phyloP scores from a whole-genome alignment of 2,329 filamentous ascomycete species.

The Neofusicoccum ribis region DNA sequence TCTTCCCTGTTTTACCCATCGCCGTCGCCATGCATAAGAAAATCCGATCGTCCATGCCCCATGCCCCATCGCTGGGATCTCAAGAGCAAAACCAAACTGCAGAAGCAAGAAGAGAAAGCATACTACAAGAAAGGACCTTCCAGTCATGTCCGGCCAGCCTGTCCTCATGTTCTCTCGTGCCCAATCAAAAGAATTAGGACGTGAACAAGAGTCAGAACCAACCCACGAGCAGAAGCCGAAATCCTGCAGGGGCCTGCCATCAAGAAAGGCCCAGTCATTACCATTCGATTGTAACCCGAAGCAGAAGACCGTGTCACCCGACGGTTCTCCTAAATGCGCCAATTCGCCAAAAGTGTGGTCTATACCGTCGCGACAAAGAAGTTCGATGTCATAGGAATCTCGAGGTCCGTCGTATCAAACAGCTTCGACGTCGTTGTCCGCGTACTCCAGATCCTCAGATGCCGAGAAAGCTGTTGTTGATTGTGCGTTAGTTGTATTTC shows the following conservation, averaged over 20 bases:
- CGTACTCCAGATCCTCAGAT: slow-evolving; percentile 16
- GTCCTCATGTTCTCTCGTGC: background rate
- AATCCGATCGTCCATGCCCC: background rate
- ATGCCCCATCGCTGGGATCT: background rate
- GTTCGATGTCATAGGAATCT: background rate
- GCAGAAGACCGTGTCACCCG: background rate
- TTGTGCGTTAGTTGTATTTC: background rate
- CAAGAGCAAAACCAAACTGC: background rate
- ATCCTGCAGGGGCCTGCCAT: background rate
- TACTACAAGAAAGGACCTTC: slow-evolving; percentile 2
- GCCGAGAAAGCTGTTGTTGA: slow-evolving; percentile 16
- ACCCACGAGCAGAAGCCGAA: background rate
- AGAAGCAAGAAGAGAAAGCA: background rate
- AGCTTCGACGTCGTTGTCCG: slow-evolving; percentile 17
- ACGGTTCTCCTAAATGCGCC: background rate
- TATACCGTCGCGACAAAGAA: background rate
- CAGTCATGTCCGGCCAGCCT: background rate
- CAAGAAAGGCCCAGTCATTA: background rate
- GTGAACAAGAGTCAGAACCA: background rate
- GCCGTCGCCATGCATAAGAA: slow-evolving; percentile 15
- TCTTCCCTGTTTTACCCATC: slow-evolving; percentile 3
- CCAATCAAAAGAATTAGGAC: background rate
- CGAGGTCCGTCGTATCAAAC: background rate
- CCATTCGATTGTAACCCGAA: background rate
- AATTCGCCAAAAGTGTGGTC: slow-evolving; percentile 1